Evolutionary conservation across 2,329 filamentous ascomycete species (phyloP), one percentile per base, ranked within the genome.

Genomic region (Laburnicola sp.): DNA sequence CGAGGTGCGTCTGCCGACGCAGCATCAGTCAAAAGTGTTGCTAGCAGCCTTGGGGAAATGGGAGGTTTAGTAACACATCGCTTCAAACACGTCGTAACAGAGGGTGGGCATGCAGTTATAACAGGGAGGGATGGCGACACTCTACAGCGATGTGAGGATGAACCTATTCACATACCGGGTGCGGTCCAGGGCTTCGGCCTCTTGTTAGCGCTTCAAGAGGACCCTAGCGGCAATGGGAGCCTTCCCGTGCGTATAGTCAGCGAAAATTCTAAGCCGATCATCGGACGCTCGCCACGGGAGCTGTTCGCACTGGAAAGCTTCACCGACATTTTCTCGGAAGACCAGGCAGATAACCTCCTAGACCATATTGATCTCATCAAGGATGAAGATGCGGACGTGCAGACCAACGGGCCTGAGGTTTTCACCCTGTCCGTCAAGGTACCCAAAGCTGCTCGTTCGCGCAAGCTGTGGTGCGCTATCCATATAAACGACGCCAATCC

Each of bases 361-460:
- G 91, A 96, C 59, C 91, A 96, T 59, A 82, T 96, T 45, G 89
- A 96, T 65, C 96, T 95, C 66, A 89, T 95, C 46, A 83, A 86
- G 22, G 90, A 95, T 44, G 90, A 94, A 56, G 88, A 89, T 8
- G 82, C 86, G 0, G 89, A 95, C 65, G 85, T 89, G 0, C 78
- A 81, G 0, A 74, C 81, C 1, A 91, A 92, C 57, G 91, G 91
- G 0, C 91, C 91, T 0, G 91, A 96, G 62, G 89, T 96, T 2
- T 94, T 96, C 60, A 89, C 88, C 42, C 73, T 96, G 43, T 86
- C 87, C 0, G 79, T 96, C 38, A 82, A 82, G n/a, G 73, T 78
- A 0, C 81, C 84, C 2, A 76, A 80, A 25, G 68, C 76, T 6
- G 31, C 16, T 34, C 77, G 79, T 53, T 78, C 77, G 3, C 77